Conservation (phyloP, 257 asterid species). For the Nyctanthes arbortristis region DNA sequence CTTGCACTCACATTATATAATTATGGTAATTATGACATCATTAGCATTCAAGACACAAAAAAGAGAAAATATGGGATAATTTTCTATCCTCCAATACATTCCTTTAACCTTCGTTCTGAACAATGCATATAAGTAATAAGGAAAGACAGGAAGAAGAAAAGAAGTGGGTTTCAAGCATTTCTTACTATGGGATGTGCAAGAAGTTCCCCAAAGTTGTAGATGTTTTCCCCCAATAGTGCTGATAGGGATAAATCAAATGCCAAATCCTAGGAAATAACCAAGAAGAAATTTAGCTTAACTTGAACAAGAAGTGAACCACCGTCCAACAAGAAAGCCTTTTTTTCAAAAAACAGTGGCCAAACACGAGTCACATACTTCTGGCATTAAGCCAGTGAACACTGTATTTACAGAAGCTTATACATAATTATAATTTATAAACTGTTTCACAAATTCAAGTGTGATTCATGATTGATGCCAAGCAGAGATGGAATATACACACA, state of each 20-base stretch:
- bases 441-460: neutral
- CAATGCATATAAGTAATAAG: neutral
- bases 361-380: neutral
- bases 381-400: neutral
- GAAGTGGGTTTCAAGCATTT: slow-evolving; percentile 1
- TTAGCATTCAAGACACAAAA: neutral
- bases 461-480: neutral
- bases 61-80: neutral
- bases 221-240: slow-evolving; percentile 93
- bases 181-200: slow-evolving; percentile 98
- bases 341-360: neutral
- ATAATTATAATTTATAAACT: neutral
- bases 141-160: slow-evolving; percentile 17
- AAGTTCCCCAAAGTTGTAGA: slow-evolving; percentile 92
- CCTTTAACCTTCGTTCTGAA: neutral
- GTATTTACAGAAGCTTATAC: neutral
- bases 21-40: neutral
- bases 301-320: slow-evolving; percentile 9
- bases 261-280: slow-evolving; percentile 59
- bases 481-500: neutral
- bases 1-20: neutral
- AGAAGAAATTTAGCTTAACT: slow-evolving; percentile 15
- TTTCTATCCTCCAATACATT: neutral
- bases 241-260: slow-evolving; percentile 90
- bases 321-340: neutral